Percentiles rank a stretch among this genome's conserved stretches.
These are phyloP conservation scores for Theileria annulata DNA, from an alignment of 169 alveolate species.

Conservation along the genomic window DNA sequence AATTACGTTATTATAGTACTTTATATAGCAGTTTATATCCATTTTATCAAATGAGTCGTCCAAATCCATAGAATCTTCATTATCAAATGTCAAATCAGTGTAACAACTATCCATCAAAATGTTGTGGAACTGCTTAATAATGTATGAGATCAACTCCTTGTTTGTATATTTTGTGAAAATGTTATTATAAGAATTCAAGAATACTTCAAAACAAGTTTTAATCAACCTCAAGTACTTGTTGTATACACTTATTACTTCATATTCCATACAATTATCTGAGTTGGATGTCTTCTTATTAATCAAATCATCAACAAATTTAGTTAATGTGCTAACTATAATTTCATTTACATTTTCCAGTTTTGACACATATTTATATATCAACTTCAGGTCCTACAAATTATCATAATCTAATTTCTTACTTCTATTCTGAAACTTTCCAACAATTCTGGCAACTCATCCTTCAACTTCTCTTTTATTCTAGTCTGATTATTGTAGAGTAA, in stretches of 20 bases:
- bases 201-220: too few relatives aligned
- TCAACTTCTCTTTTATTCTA: constrained; percentile 11
- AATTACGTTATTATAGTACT: too few relatives aligned
- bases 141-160: too few relatives aligned
- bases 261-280: too few relatives aligned
- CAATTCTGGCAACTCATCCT: constrained; percentile 12
- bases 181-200: too few relatives aligned
- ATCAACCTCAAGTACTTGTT: not conserved
- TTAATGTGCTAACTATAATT: constrained; percentile 17
- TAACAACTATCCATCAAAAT: too few relatives aligned
- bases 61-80: too few relatives aligned
- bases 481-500: constrained; percentile 2
- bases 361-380: constrained; percentile 18
- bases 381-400: constrained; percentile 33
- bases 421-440: not conserved
- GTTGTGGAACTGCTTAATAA: too few relatives aligned
- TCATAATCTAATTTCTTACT: constrained; percentile 3
- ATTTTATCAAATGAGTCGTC: too few relatives aligned
- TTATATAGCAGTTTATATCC: too few relatives aligned
- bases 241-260: not conserved
- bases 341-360: not conserved
- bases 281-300: not conserved
- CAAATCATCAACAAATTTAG: not conserved
- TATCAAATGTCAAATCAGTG: too few relatives aligned
- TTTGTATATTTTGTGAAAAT: too few relatives aligned